phyloP scores from a whole-genome alignment of 495 filamentous ascomycete genomes.

The Tetracladium marchalianum region DNA sequence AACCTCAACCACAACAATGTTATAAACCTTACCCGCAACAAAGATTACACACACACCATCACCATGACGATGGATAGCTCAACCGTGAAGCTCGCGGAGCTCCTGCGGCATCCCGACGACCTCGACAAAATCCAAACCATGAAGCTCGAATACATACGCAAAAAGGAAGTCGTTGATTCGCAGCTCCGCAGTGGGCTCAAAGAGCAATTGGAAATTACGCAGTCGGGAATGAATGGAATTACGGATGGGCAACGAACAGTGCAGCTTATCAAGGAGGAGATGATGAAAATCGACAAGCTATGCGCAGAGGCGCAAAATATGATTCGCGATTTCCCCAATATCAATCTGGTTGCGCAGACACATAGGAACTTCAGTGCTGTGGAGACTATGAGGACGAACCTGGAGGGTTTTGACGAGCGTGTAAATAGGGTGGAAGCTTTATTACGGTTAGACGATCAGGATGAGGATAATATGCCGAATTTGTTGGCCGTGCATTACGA shows the following conservation, averaged over 20 bases:
- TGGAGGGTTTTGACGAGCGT: conserved; percentile 74
- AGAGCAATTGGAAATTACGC: conserved; percentile 86
- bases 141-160: conserved; percentile 87
- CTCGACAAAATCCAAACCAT: conserved; percentile 88
- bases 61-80: conserved; percentile 38
- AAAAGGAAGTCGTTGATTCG: conserved; percentile 83
- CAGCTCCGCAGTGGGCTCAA: conserved; percentile 79
- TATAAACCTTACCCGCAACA: conserved; percentile 2
- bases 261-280: conserved; percentile 87
- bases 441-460: conserved; percentile 70
- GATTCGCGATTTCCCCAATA: conserved; percentile 93
- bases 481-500: conserved; percentile 81
- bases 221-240: conserved; percentile 78
- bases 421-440: conserved; percentile 64
- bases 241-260: conserved; percentile 81
- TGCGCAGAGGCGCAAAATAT: conserved; percentile 93
- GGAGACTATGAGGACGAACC: conserved; percentile 78
- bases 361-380: conserved; percentile 91
- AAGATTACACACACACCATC: not conserved
- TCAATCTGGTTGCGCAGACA: conserved; percentile 85
- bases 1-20: conserved; percentile 6
- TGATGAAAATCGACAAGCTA: conserved; percentile 95
- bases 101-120: conserved; percentile 67
- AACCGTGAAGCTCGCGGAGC: conserved; percentile 61
- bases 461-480: conserved; percentile 85